Evolutionary conservation across 2,329 filamentous ascomycete genomes (phyloP).

Genomic region (Metarhizium brunneum): DNA sequence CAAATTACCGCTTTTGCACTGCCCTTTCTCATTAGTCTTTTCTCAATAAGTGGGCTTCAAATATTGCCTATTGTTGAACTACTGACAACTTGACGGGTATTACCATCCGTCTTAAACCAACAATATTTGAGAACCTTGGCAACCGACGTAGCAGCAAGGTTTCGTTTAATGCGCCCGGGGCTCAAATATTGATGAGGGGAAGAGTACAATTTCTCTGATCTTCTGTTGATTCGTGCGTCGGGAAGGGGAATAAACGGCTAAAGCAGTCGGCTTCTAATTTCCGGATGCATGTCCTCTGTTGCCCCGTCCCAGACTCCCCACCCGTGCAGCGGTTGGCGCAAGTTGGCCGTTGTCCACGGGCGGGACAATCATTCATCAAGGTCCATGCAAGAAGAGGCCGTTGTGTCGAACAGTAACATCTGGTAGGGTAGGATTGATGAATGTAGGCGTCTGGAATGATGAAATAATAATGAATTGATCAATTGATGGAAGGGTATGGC

Average conservation of each 20-base stretch:
- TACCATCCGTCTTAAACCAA: not conserved
- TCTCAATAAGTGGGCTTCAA: not conserved
- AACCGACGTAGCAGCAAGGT: not conserved
- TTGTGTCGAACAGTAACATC: no score
- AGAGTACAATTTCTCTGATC: not conserved
- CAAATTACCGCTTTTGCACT: conserved; percentile 4
- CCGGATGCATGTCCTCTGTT: not conserved
- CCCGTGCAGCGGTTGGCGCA: no score
- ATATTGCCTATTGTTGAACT: no score
- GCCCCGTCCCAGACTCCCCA: not conserved
- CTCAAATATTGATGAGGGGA: not conserved
- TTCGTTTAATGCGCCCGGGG: not conserved
- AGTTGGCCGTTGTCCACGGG: no score
- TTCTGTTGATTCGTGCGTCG: not conserved
- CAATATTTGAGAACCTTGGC: not conserved
- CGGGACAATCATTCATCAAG: no score
- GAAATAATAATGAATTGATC: no score
- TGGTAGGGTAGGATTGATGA: no score
- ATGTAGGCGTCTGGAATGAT: no score
- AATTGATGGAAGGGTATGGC: no score
- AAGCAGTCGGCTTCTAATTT: not conserved
- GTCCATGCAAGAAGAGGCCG: no score
- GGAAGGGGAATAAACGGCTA: not conserved
- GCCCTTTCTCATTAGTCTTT: conserved; percentile 1
- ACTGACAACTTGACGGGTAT: not conserved